phyloP scores from a whole-genome alignment of 805 yeast genomes.

The Spathaspora boniae region DNA sequence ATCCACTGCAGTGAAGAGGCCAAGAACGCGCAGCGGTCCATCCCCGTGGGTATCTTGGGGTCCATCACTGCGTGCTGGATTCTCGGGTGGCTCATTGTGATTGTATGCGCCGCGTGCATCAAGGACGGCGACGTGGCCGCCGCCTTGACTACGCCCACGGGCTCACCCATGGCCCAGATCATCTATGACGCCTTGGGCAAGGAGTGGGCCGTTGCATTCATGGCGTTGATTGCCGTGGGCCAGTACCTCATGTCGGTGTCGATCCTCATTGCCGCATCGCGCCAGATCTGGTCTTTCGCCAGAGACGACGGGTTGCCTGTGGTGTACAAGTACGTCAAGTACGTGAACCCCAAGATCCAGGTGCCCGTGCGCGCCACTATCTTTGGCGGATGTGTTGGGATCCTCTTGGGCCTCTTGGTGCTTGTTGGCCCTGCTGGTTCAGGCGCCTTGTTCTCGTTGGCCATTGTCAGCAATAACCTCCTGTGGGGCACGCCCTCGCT shows the following conservation, averaged over 20 bases:
- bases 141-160: conserved; percentile 41
- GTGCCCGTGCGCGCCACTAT: conserved; percentile 63
- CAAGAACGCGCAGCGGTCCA: conserved; percentile 53
- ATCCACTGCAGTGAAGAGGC: conserved; percentile 71
- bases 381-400: conserved; percentile 43
- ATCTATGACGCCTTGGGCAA: conserved; percentile 56
- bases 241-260: conserved; percentile 64
- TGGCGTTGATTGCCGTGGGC: conserved; percentile 50
- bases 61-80: conserved; percentile 53
- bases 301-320: conserved; percentile 71
- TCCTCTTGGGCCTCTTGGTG: conserved; percentile 51
- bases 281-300: conserved; percentile 69
- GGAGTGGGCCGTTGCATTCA: conserved; percentile 57
- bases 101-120: conserved; percentile 51
- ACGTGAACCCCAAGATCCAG: conserved; percentile 47
- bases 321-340: conserved; percentile 45
- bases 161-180: conserved; percentile 63
- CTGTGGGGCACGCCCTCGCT: conserved; percentile 60
- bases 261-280: conserved; percentile 55
- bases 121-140: conserved; percentile 36
- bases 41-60: conserved; percentile 59
- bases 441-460: conserved; percentile 56
- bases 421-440: conserved; percentile 58
- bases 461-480: conserved; percentile 55
- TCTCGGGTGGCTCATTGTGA: conserved; percentile 52